Conservation (phyloP, 2,329 filamentous ascomycete genomes). For the Clarireedia paspali region DNA sequence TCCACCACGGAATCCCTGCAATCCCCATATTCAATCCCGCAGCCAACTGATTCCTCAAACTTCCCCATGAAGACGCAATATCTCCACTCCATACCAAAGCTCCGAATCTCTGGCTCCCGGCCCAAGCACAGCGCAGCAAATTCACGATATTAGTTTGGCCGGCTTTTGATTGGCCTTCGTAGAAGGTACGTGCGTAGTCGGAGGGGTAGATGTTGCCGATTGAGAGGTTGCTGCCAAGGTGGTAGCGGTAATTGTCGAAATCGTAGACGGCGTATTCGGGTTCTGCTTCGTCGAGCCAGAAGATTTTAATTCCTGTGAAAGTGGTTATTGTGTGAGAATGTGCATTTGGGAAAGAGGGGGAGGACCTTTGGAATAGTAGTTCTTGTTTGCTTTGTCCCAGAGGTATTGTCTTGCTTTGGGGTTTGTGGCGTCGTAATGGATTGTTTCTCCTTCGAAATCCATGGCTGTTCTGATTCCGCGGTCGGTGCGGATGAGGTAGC, state of each 20-base stretch:
- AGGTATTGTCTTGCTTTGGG: constrained; percentile 49
- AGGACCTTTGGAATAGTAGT: constrained; percentile 49
- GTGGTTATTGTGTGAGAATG: too few species aligned
- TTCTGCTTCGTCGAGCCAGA: constrained; percentile 65
- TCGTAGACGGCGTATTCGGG: constrained; percentile 59
- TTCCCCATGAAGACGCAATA: constrained; percentile 56
- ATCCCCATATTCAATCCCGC: constrained; percentile 61
- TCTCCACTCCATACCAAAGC: constrained; percentile 61
- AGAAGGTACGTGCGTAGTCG: constrained; percentile 51
- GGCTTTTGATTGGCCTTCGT: constrained; percentile 45
- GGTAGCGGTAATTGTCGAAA: constrained; percentile 59
- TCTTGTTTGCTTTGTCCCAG: constrained; percentile 50
- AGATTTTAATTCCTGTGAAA: constrained; percentile 43
- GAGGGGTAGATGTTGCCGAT: constrained; percentile 54
- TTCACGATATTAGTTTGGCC: constrained; percentile 53
- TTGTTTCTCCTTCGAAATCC: constrained; percentile 50
- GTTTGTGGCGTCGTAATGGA: constrained; percentile 58
- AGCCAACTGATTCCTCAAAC: constrained; percentile 50
- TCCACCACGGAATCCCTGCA: constrained; percentile 60
- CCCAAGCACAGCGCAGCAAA: constrained; percentile 48
- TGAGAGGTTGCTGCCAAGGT: constrained; percentile 43
- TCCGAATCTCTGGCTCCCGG: constrained; percentile 54
- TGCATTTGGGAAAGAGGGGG: too few species aligned
- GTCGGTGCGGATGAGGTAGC: constrained; percentile 52
- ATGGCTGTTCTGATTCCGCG: constrained; percentile 50